Evolutionary conservation across 2,329 filamentous ascomycete species (phyloP).

Genomic region (Penicillium digitatum): DNA sequence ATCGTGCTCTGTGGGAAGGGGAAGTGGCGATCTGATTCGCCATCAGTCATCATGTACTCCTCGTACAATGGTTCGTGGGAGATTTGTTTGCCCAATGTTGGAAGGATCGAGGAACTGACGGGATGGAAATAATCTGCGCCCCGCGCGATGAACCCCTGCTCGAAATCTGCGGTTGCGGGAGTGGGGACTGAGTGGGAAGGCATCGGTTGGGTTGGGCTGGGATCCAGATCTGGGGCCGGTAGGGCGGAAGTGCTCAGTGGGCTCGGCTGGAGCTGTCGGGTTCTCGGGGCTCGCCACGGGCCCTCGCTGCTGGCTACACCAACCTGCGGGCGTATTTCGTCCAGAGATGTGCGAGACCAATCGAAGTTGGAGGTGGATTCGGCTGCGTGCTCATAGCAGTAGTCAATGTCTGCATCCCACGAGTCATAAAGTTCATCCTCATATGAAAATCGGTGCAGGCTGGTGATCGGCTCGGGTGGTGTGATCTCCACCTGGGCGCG

Average conservation of each 20-base stretch:
- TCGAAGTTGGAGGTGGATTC: constrained; percentile 60
- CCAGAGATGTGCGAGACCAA: constrained; percentile 46
- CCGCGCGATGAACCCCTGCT: constrained; percentile 25
- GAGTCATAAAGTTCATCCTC: constrained; percentile 39
- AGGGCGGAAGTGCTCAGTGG: constrained; percentile 26
- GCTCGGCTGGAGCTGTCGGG: constrained; percentile 18
- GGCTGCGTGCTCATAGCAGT: constrained; percentile 58
- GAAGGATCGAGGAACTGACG: constrained; percentile 31
- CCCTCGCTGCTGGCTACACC: constrained; percentile 16
- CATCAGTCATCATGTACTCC: constrained; percentile 44
- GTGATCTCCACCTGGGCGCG: constrained; percentile 17
- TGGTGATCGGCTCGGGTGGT: constrained; percentile 13
- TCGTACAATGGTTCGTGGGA: constrained; percentile 37
- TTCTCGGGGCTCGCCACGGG: constrained; percentile 11
- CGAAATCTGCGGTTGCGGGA: constrained; percentile 27
- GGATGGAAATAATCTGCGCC: constrained; percentile 26
- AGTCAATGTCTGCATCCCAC: constrained; percentile 62
- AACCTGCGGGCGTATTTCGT: constrained; percentile 24
- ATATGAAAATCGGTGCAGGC: constrained; percentile 17
- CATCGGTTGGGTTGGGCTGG: constrained; percentile 31
- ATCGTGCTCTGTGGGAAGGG: constrained; percentile 41
- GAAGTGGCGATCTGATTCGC: constrained; percentile 47
- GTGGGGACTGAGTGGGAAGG: constrained; percentile 29
- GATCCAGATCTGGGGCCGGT: constrained; percentile 33
- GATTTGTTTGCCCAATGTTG: constrained; percentile 33